Evolutionary conservation across 106 monocot genomes (phyloP), one percentile per base, ranked within the genome.

Genomic region (Phalaenopsis aphrodite): DNA sequence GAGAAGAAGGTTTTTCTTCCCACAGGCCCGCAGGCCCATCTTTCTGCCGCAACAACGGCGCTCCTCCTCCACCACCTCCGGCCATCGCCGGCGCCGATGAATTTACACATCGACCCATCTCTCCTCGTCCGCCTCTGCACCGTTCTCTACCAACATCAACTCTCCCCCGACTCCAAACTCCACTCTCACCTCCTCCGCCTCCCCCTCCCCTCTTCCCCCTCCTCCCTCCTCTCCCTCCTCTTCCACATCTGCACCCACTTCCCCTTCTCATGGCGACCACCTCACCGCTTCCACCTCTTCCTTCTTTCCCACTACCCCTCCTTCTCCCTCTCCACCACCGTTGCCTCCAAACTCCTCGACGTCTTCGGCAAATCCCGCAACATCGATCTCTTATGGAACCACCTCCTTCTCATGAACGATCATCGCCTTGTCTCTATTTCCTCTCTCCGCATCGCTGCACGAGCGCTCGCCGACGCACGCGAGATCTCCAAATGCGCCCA

Each of bases 111-210:
- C 57, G 83, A 90, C 80, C 84, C 86, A 9, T 55, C 90, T 55
- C 78, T 87, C 78, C 87, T 92, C 66, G 90, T 90, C 87, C 93
- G 88, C 78, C 88, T 96, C 71, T 85, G 80, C 87, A 92, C 96
- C 16, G 80, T 90, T 80, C 91, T 96, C 78, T 89, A 85, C 87
- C 93, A 96, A 56, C 93, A 87, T 17, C 93, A 90, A 55, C 42
- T 79, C 83, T 41, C 84, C 24, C 79, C 88, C 55, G 88, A 90
- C 56, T 67, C 41, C 52, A 83, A 77, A 4, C 87, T 94, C 82
- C 85, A 84, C 49, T 74, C 84, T 52, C 84, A 72, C 84, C 87
- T 90, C 82, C 79, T 49, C 6, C 77, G 81, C 75, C 65, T 88
- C 61, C 36, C 39, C 81, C 83, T 91, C 83, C 12, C 74, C 74